Evolutionary conservation across 2,329 filamentous ascomycete genomes (phyloP).

Genomic region (Phialophora macrospora): DNA sequence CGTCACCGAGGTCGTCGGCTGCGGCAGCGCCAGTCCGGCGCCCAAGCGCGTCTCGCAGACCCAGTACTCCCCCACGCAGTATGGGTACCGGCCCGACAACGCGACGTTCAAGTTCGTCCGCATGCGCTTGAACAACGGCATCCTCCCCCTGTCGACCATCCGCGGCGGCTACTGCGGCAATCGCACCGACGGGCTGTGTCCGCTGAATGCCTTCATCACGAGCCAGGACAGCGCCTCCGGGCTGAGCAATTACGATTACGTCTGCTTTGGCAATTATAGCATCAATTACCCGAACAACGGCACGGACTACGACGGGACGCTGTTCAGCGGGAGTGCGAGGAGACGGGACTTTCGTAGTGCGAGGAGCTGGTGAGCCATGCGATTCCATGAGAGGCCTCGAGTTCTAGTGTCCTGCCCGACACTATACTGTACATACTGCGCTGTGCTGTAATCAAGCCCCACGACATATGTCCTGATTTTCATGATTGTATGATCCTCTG

Average conservation of each 20-base stretch:
- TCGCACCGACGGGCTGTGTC: slow-evolving; percentile 54
- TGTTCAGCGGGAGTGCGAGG: slow-evolving; percentile 29
- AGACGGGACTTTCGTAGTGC: background rate
- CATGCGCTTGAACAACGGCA: slow-evolving; percentile 57
- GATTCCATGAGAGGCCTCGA: too few species aligned
- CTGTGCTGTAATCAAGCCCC: too few species aligned
- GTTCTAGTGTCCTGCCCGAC: too few species aligned
- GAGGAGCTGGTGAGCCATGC: too few species aligned
- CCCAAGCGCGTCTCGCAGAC: slow-evolving; percentile 44
- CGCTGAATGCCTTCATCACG: slow-evolving; percentile 49
- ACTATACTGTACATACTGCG: too few species aligned
- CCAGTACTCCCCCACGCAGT: slow-evolving; percentile 51
- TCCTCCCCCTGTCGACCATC: slow-evolving; percentile 55
- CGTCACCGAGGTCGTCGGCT: slow-evolving; percentile 62
- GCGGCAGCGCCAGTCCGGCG: slow-evolving; percentile 48
- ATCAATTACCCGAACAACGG: slow-evolving; percentile 46
- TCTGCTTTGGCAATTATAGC: slow-evolving; percentile 57
- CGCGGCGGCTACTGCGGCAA: slow-evolving; percentile 53
- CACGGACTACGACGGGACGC: slow-evolving; percentile 52
- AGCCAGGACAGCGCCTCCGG: slow-evolving; percentile 49
- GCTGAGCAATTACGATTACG: slow-evolving; percentile 54
- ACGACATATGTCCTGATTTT: too few species aligned
- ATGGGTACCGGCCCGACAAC: slow-evolving; percentile 52
- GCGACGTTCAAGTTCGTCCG: slow-evolving; percentile 56
- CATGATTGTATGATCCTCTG: too few species aligned